A percentile compares a stretch with the other conserved stretches of the same genome.
These are phyloP conservation scores for Theobroma grandiflorum DNA, from an alignment of 441 rosid genomes.

Conservation along the genomic window DNA sequence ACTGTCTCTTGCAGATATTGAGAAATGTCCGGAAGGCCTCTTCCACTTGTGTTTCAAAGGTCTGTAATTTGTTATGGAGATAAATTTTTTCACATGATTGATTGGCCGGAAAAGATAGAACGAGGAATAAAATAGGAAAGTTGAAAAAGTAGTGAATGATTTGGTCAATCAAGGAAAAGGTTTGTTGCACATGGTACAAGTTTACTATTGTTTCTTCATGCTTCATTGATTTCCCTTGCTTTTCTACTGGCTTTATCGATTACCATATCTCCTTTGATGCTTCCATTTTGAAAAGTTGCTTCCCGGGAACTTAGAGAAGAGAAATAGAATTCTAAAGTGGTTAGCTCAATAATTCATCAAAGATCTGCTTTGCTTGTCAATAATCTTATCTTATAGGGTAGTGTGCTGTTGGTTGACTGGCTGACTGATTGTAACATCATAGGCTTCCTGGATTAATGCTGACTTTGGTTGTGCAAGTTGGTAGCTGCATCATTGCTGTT, in stretches of 20 bases:
- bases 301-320: neutral
- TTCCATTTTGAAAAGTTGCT: constrained; percentile 4
- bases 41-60: neutral
- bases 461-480: constrained; percentile 47
- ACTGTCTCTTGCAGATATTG: neutral
- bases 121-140: neutral
- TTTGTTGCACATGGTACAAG: neutral
- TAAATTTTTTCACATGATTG: constrained; percentile 5
- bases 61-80: neutral
- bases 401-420: constrained; percentile 43
- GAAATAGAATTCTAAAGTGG: neutral
- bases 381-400: constrained; percentile 40
- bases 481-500: constrained; percentile 41
- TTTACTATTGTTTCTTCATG: constrained; percentile 14
- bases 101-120: neutral
- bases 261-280: constrained; percentile 9
- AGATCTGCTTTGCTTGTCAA: constrained; percentile 30
- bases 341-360: constrained; percentile 33
- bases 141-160: neutral
- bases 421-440: constrained; percentile 46
- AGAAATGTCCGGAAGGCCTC: neutral
- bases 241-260: neutral
- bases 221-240: constrained; percentile 6
- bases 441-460: constrained; percentile 47
- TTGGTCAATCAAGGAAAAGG: neutral